Conservation (phyloP, 768 basidiomycete species). For the Sistotremastrum suecicum region DNA sequence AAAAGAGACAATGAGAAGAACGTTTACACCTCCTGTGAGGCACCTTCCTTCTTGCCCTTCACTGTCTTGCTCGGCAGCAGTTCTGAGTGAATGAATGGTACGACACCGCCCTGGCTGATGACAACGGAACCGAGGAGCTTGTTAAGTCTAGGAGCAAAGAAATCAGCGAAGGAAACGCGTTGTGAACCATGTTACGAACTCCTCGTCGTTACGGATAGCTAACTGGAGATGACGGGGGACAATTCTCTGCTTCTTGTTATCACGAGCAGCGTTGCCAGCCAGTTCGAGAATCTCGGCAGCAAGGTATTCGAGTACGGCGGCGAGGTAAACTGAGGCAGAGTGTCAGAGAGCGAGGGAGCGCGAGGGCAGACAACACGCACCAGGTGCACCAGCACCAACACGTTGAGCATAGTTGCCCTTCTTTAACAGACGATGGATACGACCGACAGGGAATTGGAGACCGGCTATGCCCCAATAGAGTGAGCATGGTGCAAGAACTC, state of each 20-base stretch:
- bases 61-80: conserved; percentile 32
- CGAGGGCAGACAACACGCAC: conserved; percentile 18
- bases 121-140: conserved; percentile 46
- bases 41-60: conserved; percentile 35
- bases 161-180: neutral
- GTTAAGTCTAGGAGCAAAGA: conserved; percentile 27
- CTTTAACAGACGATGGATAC: conserved; percentile 69
- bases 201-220: conserved; percentile 65
- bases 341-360: neutral
- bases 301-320: conserved; percentile 79
- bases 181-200: conserved; percentile 23
- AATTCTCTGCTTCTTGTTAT: conserved; percentile 75
- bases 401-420: conserved; percentile 60
- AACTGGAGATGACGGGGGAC: conserved; percentile 67
- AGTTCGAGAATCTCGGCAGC: conserved; percentile 79
- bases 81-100: conserved; percentile 42
- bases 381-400: conserved; percentile 55
- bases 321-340: conserved; percentile 47
- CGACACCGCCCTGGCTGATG: conserved; percentile 69
- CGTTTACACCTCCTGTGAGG: conserved; percentile 35
- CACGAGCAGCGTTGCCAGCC: conserved; percentile 65
- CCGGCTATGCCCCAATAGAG: conserved; percentile 20
- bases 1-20: conserved; percentile 4
- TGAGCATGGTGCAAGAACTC: conserved; percentile 3
- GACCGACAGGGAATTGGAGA: conserved; percentile 66